These are phyloP conservation scores for Acacia melanoxylon DNA, from an alignment of 306 rosid genomes.

Conservation along the genomic window DNA sequence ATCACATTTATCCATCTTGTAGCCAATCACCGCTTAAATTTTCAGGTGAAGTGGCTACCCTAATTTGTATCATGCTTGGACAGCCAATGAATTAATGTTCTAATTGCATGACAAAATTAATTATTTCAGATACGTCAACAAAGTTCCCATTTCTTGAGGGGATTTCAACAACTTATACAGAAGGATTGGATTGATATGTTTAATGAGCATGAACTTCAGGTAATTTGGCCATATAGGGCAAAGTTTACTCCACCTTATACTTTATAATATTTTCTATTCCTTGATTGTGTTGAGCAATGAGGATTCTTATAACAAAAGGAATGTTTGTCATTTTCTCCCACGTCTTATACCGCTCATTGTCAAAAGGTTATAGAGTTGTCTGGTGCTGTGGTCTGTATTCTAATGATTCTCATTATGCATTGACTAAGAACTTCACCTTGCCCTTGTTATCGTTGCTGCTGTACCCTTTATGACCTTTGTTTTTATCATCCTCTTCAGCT, in stretches of 20 bases:
- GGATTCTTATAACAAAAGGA: neutral
- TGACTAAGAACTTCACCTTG: neutral
- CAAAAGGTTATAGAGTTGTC: neutral
- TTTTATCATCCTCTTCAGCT: neutral
- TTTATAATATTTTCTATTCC: conserved; percentile 7
- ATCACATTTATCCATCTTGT: conserved; percentile 96
- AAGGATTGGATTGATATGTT: conserved; percentile 98
- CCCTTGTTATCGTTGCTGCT: neutral
- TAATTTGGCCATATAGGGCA: conserved; percentile 9
- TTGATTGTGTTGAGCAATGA: neutral
- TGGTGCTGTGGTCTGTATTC: conserved; percentile 1
- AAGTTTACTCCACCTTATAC: neutral
- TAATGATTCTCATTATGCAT: neutral
- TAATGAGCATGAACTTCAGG: conserved; percentile 99
- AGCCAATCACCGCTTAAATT: conserved; percentile 96
- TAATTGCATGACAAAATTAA: conserved; percentile 18
- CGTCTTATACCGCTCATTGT: neutral
- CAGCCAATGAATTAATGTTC: conserved; percentile 2
- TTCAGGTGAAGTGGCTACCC: conserved; percentile 59
- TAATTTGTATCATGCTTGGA: conserved; percentile 24
- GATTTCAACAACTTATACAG: conserved; percentile 95
- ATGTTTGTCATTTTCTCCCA: conserved; percentile 24
- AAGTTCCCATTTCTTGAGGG: conserved; percentile 96
- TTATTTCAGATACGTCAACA: conserved; percentile 86
- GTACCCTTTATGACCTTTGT: neutral